Conservation (phyloP, 331 rosid species). For the Ulmus americana region DNA sequence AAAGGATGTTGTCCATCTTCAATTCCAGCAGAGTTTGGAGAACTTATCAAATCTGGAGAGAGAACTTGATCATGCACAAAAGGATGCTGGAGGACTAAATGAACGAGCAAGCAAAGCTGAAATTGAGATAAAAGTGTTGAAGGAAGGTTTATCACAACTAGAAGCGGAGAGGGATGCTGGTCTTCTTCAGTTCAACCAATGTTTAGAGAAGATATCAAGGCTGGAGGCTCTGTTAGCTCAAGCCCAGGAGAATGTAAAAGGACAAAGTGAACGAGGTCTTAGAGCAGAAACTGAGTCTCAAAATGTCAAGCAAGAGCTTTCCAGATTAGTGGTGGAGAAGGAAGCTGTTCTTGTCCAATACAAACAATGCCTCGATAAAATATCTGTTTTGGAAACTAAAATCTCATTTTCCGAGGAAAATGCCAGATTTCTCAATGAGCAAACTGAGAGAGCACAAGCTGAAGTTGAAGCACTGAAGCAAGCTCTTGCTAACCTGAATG, state of each 20-base stretch:
- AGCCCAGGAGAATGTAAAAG: conserved; percentile 49
- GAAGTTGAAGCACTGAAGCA: conserved; percentile 51
- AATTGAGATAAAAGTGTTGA: conserved; percentile 66
- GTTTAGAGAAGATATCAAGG: conserved; percentile 61
- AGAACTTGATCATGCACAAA: conserved; percentile 55
- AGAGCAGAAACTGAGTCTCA: conserved; percentile 60
- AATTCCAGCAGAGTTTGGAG: conserved; percentile 66
- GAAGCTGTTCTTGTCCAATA: conserved; percentile 55
- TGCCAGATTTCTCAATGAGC: conserved; percentile 53
- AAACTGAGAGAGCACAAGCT: conserved; percentile 49
- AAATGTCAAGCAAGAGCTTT: conserved; percentile 50
- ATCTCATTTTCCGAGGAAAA: conserved; percentile 59
- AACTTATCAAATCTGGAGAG: conserved; percentile 53
- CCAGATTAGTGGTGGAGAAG: conserved; percentile 57
- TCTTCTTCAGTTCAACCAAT: conserved; percentile 52
- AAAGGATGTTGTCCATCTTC: conserved; percentile 64
- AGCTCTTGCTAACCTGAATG: conserved; percentile 39
- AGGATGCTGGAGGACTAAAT: conserved; percentile 57
- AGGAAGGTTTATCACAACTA: conserved; percentile 60
- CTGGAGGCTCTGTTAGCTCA: conserved; percentile 48
- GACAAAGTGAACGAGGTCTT: conserved; percentile 42
- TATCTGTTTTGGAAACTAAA: conserved; percentile 57
- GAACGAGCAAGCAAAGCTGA: conserved; percentile 84
- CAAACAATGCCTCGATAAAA: conserved; percentile 55
- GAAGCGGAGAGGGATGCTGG: conserved; percentile 66